Conservation (phyloP, 306 rosid genomes). For the Vigna angularis region DNA sequence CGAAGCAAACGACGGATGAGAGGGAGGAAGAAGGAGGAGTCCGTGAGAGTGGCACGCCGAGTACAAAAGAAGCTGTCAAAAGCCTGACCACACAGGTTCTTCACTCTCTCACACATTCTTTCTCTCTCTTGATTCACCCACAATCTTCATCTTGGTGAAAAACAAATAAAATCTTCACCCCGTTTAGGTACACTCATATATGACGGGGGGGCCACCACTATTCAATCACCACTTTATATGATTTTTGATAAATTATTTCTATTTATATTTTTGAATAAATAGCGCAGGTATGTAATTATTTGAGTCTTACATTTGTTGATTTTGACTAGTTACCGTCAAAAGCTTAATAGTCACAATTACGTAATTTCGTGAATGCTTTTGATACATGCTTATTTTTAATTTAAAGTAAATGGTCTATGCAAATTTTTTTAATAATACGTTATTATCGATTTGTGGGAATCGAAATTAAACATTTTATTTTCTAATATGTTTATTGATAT, state of each 20-base stretch:
- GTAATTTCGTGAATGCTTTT: background rate
- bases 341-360: background rate
- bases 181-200: constrained; percentile 38
- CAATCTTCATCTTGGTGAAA: constrained; percentile 50
- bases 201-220: constrained; percentile 66
- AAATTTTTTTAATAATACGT: background rate
- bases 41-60: constrained; percentile 93
- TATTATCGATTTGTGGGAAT: background rate
- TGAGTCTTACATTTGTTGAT: too few relatives aligned
- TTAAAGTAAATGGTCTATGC: background rate
- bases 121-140: constrained; percentile 39
- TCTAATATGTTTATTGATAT: background rate
- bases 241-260: background rate
- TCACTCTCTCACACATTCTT: background rate
- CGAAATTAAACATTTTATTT: background rate
- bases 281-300: background rate
- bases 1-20: constrained; percentile 64
- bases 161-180: constrained; percentile 56
- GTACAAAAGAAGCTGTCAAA: constrained; percentile 94
- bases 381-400: background rate
- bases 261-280: background rate
- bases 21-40: constrained; percentile 62
- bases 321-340: too few relatives aligned
- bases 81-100: constrained; percentile 92
- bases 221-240: background rate